A percentile compares a stretch with the other conserved stretches of the same genome.
Evolutionary conservation across 176 grass and related monocot species (phyloP).

Genomic region (Dactylis glomerata): DNA sequence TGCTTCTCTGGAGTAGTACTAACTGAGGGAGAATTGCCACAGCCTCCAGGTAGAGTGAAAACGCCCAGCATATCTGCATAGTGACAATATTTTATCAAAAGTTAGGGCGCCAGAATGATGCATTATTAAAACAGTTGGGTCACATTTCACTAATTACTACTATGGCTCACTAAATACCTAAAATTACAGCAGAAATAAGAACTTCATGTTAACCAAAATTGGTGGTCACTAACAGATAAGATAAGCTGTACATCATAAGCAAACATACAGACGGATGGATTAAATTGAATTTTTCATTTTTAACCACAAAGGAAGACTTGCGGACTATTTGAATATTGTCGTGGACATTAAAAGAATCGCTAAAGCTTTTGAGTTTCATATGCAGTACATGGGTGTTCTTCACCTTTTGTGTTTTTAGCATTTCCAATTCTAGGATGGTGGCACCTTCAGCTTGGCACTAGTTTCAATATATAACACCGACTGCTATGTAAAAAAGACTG

Average conservation of each 20-base stretch:
- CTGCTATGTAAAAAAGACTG: neutral
- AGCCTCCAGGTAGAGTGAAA: conserved; percentile 91
- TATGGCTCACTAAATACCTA: neutral
- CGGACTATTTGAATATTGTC: neutral
- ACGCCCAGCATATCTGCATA: conserved; percentile 85
- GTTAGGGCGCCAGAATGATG: neutral
- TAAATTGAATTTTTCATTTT: neutral
- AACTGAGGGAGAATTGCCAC: conserved; percentile 98
- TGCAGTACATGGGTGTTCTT: neutral
- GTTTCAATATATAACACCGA: neutral
- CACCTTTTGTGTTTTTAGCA: neutral
- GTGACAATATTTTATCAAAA: neutral
- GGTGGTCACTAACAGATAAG: neutral
- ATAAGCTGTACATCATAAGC: neutral
- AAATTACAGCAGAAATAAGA: neutral
- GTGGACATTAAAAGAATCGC: neutral
- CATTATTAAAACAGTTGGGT: neutral
- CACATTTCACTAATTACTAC: neutral
- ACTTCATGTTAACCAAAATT: neutral
- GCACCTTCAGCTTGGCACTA: neutral
- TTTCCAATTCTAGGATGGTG: neutral
- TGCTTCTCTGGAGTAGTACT: conserved; percentile 85
- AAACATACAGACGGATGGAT: neutral
- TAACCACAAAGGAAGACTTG: neutral
- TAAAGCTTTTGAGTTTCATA: neutral